phyloP scores from a whole-genome alignment of 164 flowering plant species.

The Platanus orientalis region DNA sequence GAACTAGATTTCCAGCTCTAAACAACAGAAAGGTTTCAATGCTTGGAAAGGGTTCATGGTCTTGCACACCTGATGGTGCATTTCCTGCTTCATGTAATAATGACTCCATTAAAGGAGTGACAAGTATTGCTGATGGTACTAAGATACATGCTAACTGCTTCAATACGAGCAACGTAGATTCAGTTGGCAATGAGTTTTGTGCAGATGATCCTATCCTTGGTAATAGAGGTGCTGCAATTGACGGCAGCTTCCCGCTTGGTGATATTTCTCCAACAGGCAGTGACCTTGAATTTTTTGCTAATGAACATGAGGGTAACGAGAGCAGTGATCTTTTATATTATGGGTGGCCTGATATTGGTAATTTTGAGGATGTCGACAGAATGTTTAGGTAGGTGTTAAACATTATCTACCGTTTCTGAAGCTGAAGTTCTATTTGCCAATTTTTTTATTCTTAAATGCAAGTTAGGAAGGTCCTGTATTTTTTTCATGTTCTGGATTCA shows the following conservation, averaged over 20 bases:
- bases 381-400: conserved; percentile 61
- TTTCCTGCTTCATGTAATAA: conserved; percentile 38
- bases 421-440: background rate
- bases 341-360: conserved; percentile 77
- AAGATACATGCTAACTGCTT: conserved; percentile 35
- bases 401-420: background rate
- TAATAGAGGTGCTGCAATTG: conserved; percentile 31
- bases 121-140: conserved; percentile 31
- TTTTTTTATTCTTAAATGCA: background rate
- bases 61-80: conserved; percentile 32
- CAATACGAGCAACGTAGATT: conserved; percentile 25
- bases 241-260: conserved; percentile 36
- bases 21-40: conserved; percentile 26
- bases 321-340: conserved; percentile 43
- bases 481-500: too few species aligned
- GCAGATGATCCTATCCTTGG: conserved; percentile 30
- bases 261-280: conserved; percentile 43
- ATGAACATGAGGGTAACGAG: conserved; percentile 41
- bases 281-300: conserved; percentile 44
- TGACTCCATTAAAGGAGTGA: conserved; percentile 25
- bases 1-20: conserved; percentile 13
- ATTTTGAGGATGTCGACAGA: conserved; percentile 79
- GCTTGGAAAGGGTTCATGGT: conserved; percentile 49
- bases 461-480: too few species aligned
- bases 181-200: conserved; percentile 26